A percentile compares a stretch with the other conserved stretches of the same genome.
Conservation (phyloP, 2,329 filamentous ascomycete genomes). For the Byssochlamys sp. region DNA sequence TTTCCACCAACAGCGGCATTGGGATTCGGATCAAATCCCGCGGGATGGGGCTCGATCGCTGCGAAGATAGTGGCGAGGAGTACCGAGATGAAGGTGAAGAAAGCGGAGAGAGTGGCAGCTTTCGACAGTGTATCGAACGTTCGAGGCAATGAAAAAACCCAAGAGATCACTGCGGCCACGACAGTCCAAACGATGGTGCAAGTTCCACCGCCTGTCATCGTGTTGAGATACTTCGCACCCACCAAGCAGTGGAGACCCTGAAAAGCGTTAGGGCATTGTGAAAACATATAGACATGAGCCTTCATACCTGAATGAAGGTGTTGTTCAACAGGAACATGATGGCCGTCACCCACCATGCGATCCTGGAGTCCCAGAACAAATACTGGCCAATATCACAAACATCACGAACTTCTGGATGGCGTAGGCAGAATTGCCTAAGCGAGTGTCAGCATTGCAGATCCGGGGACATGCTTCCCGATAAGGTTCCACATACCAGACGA, state of each 20-base stretch:
- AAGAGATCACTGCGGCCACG: conserved; percentile 65
- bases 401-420: conserved; percentile 82
- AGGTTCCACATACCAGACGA: conserved; percentile 44
- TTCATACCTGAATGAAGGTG: conserved; percentile 66
- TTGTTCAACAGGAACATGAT: conserved; percentile 92
- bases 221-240: conserved; percentile 80
- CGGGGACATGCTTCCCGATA: conserved; percentile 2
- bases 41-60: conserved; percentile 64
- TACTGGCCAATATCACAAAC: conserved; percentile 94
- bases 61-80: conserved; percentile 74
- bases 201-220: conserved; percentile 61
- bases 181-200: conserved; percentile 75
- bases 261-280: background rate
- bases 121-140: conserved; percentile 75
- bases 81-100: conserved; percentile 85
- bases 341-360: conserved; percentile 59
- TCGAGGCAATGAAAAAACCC: conserved; percentile 68
- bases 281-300: background rate
- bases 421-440: conserved; percentile 75
- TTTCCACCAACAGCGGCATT: conserved; percentile 41
- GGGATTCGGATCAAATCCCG: conserved; percentile 49
- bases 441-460: conserved; percentile 16
- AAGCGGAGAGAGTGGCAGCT: conserved; percentile 66
- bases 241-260: conserved; percentile 72
- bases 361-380: conserved; percentile 76